phyloP scores from a whole-genome alignment of 805 yeast species.

The Sungouiozyma ichnusensis region DNA sequence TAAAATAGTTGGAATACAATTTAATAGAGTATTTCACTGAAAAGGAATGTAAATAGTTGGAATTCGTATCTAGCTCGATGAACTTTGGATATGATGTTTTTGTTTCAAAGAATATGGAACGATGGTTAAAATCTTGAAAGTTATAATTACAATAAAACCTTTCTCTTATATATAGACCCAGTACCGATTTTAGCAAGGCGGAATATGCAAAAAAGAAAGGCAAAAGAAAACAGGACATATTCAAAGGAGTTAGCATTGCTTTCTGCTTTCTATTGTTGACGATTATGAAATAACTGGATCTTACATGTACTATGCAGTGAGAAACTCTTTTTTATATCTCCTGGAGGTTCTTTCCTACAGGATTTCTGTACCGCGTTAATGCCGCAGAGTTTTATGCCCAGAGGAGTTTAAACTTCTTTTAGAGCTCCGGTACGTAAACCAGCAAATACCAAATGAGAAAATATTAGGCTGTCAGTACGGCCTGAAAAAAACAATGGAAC shows the following conservation, averaged over 20 bases:
- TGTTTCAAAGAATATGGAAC: slow-evolving; percentile 6
- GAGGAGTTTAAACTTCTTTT: too few relatives aligned
- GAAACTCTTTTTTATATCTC: too few relatives aligned
- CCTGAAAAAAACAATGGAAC: too few relatives aligned
- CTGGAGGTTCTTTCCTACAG: too few relatives aligned
- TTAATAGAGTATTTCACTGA: slow-evolving; percentile 1
- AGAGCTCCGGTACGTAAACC: too few relatives aligned
- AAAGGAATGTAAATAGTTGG: slow-evolving; percentile 32
- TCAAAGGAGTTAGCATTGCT: background rate
- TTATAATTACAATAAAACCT: too few relatives aligned
- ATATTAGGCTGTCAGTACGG: background rate
- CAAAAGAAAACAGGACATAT: background rate
- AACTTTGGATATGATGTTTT: background rate
- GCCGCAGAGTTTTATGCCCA: too few relatives aligned
- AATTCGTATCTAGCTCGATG: slow-evolving; percentile 2
- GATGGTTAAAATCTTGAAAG: background rate
- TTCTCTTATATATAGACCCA: background rate
- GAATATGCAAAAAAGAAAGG: background rate
- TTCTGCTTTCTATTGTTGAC: too few relatives aligned
- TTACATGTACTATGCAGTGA: too few relatives aligned
- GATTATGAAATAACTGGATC: too few relatives aligned
- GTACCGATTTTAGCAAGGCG: background rate
- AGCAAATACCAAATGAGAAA: background rate
- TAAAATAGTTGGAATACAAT: slow-evolving; percentile 12
- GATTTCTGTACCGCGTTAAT: too few relatives aligned